Percentiles rank a stretch among this genome's conserved stretches.
phyloP scores from a whole-genome alignment of 2,329 filamentous ascomycete genomes.

The Phialemoniopsis sp. region DNA sequence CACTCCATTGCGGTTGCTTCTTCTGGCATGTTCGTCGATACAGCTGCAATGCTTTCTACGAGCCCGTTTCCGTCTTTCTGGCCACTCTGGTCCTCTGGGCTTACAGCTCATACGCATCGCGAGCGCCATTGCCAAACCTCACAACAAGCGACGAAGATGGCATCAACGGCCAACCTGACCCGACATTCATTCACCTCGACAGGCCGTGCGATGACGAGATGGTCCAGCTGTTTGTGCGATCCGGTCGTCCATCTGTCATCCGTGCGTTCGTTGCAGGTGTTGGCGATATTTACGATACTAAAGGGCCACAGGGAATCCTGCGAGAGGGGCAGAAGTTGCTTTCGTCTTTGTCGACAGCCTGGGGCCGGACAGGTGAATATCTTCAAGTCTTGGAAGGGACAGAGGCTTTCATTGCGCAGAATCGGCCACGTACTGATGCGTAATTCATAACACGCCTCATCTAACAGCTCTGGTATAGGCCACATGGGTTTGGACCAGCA shows the following conservation, averaged over 20 bases:
- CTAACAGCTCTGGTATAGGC: no score
- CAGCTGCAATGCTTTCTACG: slow-evolving; percentile 31
- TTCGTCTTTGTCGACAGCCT: no score
- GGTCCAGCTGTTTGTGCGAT: slow-evolving; percentile 48
- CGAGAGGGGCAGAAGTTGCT: no score
- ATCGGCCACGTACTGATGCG: no score
- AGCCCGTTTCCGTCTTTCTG: slow-evolving; percentile 30
- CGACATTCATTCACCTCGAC: slow-evolving; percentile 45
- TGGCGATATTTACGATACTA: slow-evolving; percentile 32
- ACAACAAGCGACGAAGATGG: background rate
- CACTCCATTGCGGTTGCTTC: slow-evolving; percentile 37
- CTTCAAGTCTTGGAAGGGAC: no score
- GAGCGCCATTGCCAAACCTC: background rate
- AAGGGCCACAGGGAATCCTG: no score
- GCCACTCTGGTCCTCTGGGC: slow-evolving; percentile 34
- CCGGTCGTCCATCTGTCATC: slow-evolving; percentile 37
- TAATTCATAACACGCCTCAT: no score
- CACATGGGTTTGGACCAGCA: no score
- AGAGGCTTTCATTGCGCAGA: no score
- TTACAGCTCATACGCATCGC: slow-evolving; percentile 20
- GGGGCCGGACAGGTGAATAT: no score
- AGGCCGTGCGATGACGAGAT: slow-evolving; percentile 50
- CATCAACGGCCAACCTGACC: slow-evolving; percentile 3
- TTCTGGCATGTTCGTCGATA: slow-evolving; percentile 43
- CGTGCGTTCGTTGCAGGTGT: slow-evolving; percentile 42